phyloP scores from a whole-genome alignment of 2,329 filamentous ascomycete species.

The Albophoma yamanashiensis region DNA sequence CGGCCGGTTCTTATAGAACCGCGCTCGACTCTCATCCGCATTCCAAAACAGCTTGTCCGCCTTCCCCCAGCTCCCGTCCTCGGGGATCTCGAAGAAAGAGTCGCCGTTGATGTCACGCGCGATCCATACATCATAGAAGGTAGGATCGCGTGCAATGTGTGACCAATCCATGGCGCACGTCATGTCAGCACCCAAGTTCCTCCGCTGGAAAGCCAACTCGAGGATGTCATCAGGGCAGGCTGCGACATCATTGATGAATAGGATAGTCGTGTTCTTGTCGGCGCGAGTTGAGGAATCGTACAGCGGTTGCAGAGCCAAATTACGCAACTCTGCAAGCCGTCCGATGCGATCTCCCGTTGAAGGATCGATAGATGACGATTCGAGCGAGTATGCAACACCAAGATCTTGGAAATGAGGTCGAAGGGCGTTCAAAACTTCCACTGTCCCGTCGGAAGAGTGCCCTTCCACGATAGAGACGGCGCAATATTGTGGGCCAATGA shows the following conservation, averaged over 20 bases:
- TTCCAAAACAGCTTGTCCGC: slow-evolving; percentile 44
- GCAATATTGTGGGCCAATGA: slow-evolving; percentile 36
- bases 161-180: slow-evolving; percentile 51
- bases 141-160: slow-evolving; percentile 28
- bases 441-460: slow-evolving; percentile 39
- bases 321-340: slow-evolving; percentile 38
- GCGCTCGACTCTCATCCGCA: slow-evolving; percentile 19
- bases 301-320: slow-evolving; percentile 39
- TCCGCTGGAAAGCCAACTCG: slow-evolving; percentile 40
- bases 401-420: slow-evolving; percentile 24
- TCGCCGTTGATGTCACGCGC: slow-evolving; percentile 41
- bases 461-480: slow-evolving; percentile 42
- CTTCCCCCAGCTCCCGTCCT: slow-evolving; percentile 35
- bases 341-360: slow-evolving; percentile 31
- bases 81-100: slow-evolving; percentile 41
- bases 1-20: slow-evolving; percentile 26
- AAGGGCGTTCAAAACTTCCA: slow-evolving; percentile 32
- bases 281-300: slow-evolving; percentile 14
- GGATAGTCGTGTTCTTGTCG: slow-evolving; percentile 26
- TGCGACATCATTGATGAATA: slow-evolving; percentile 47
- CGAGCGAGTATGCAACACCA: slow-evolving; percentile 29
- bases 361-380: slow-evolving; percentile 31
- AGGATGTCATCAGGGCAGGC: slow-evolving; percentile 44
- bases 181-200: slow-evolving; percentile 38
- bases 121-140: slow-evolving; percentile 49